Conservation (phyloP, 176 grass and related monocot species). For the Miscanthus lutarioriparius region DNA sequence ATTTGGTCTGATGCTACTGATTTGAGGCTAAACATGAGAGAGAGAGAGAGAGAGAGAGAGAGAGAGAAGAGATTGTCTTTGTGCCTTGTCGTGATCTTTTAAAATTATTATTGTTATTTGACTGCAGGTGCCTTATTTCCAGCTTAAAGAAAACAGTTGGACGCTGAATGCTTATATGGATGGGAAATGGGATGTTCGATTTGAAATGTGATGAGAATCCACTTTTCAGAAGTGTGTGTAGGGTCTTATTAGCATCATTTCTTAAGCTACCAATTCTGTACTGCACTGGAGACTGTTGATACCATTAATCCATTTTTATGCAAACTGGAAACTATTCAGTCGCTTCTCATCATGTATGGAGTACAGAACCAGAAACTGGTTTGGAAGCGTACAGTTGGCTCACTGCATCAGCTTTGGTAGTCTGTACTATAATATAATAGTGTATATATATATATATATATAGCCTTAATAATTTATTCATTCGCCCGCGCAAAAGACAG, state of each 20-base stretch:
- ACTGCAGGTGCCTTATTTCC: slow-evolving; percentile 89
- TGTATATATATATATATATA: too few species aligned
- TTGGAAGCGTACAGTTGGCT: neutral
- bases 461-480: too few species aligned
- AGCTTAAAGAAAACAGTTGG: slow-evolving; percentile 90
- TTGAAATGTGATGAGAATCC: slow-evolving; percentile 53
- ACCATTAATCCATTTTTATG: slow-evolving; percentile 25
- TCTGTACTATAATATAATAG: neutral
- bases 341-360: neutral
- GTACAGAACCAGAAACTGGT: neutral
- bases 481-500: too few species aligned
- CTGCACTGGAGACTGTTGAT: neutral
- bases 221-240: neutral
- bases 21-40: neutral
- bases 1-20: neutral
- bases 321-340: neutral
- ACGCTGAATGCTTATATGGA: slow-evolving; percentile 73
- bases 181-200: slow-evolving; percentile 90
- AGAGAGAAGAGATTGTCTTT: neutral
- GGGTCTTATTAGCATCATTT: neutral
- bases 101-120: slow-evolving; percentile 35
- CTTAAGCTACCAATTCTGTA: slow-evolving; percentile 20
- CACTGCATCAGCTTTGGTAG: neutral
- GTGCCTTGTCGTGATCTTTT: slow-evolving; percentile 21
- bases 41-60: too few species aligned